These are phyloP conservation scores for Liquidambar formosana DNA, from an alignment of 164 flowering plant genomes.

Conservation along the genomic window DNA sequence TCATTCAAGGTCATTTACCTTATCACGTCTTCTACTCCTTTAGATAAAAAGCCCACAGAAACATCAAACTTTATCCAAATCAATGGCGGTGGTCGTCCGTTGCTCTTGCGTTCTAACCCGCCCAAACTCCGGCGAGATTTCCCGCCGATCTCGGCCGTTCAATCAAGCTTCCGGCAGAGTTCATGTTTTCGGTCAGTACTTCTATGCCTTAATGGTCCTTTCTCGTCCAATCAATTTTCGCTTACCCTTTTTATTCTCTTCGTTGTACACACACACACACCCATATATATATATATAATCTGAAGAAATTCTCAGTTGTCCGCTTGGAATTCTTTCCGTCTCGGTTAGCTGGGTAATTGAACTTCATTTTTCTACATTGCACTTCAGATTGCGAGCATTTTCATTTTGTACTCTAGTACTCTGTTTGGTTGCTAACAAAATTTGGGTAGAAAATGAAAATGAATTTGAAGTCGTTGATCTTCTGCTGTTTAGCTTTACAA, in stretches of 20 bases:
- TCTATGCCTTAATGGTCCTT: too few relatives aligned
- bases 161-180: background rate
- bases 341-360: too few relatives aligned
- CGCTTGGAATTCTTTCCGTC: background rate
- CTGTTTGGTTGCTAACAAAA: background rate
- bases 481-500: background rate
- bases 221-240: too few relatives aligned
- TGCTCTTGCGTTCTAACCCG: constrained; percentile 12
- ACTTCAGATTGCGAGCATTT: background rate
- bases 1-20: background rate
- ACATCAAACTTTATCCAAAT: constrained; percentile 11
- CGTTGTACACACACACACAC: too few relatives aligned
- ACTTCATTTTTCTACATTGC: background rate
- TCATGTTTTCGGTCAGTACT: constrained; percentile 3
- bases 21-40: background rate
- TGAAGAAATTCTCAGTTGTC: background rate
- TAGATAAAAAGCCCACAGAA: background rate
- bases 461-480: background rate
- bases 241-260: too few relatives aligned
- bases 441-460: background rate
- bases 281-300: too few relatives aligned
- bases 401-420: background rate
- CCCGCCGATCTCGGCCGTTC: constrained; percentile 12
- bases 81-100: constrained; percentile 22
- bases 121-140: too few relatives aligned